Percentiles rank a stretch among this genome's conserved stretches.
Conservation (phyloP, 768 basidiomycete genomes). For the Lentinula lateritia region DNA sequence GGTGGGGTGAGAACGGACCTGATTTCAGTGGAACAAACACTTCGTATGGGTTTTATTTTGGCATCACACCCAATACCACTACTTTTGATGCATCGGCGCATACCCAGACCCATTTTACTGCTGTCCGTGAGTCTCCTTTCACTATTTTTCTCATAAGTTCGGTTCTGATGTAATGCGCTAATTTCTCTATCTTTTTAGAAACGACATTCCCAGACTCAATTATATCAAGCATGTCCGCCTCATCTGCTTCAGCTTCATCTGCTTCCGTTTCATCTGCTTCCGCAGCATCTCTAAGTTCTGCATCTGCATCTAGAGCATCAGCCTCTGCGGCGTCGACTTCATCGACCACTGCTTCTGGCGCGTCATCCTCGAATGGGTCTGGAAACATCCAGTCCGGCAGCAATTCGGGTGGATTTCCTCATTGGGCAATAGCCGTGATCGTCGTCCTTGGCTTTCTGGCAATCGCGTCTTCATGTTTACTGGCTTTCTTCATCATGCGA, state of each 20-base stretch:
- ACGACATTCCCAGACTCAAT: constrained; percentile 73
- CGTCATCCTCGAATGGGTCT: constrained; percentile 14
- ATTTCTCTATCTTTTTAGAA: constrained; percentile 35
- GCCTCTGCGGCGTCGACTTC: constrained; percentile 25
- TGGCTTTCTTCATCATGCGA: constrained; percentile 70
- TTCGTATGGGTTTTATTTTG: constrained; percentile 71
- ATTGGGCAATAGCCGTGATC: constrained; percentile 91
- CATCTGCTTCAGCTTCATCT: constrained; percentile 26
- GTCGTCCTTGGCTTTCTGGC: constrained; percentile 83
- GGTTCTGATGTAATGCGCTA: constrained; percentile 9
- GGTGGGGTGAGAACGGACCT: constrained; percentile 58
- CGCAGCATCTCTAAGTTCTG: constrained; percentile 31
- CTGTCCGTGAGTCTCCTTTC: constrained; percentile 63
- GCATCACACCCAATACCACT: constrained; percentile 57
- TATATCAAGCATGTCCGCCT: constrained; percentile 42
- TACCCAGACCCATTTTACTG: constrained; percentile 70
- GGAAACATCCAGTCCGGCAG: constrained; percentile 42
- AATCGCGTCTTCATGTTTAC: constrained; percentile 60
- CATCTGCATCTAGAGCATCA: constrained; percentile 43
- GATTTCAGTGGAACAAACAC: constrained; percentile 46
- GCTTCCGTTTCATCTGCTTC: constrained; percentile 38
- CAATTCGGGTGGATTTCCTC: constrained; percentile 52
- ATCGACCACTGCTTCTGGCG: constrained; percentile 12
- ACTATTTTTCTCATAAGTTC: neutral
- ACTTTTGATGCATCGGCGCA: constrained; percentile 53